phyloP scores from a whole-genome alignment of 78 protist genomes.

The Goniomonas avonlea region DNA sequence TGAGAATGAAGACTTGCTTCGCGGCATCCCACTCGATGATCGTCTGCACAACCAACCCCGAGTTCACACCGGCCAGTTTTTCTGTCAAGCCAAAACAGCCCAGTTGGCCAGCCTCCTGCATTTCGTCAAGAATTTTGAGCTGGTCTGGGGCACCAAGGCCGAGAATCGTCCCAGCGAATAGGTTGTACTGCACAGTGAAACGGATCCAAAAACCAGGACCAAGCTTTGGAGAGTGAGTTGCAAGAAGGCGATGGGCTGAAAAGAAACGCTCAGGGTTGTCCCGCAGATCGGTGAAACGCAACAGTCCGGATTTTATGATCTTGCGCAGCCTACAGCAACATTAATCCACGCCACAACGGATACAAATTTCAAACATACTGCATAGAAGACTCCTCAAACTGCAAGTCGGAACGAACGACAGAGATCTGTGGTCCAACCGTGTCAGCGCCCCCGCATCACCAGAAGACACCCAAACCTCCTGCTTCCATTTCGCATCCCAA shows the following conservation, averaged over 20 bases:
- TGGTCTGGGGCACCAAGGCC: slow-evolving; percentile 36
- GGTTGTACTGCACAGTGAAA: slow-evolving; percentile 32
- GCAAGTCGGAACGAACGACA: too few species aligned
- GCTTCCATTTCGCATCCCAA: too few species aligned
- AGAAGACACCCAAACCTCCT: too few species aligned
- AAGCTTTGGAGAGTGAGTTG: not conserved
- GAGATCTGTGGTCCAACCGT: too few species aligned
- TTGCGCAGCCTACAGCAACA: too few species aligned
- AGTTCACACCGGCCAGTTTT: slow-evolving; percentile 39
- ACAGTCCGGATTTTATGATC: slow-evolving; percentile 5
- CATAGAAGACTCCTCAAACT: too few species aligned
- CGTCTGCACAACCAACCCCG: slow-evolving; percentile 42
- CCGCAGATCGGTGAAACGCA: slow-evolving; percentile 33
- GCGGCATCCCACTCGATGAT: slow-evolving; percentile 3
- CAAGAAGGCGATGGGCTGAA: slow-evolving; percentile 41
- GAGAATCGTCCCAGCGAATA: slow-evolving; percentile 36
- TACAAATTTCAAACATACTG: too few species aligned
- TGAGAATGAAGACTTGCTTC: slow-evolving; percentile 10
- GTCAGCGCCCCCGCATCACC: too few species aligned
- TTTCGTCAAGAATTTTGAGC: slow-evolving; percentile 3
- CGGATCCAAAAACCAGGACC: slow-evolving; percentile 52
- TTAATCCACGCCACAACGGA: too few species aligned
- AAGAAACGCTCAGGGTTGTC: slow-evolving; percentile 40
- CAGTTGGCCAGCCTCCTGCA: slow-evolving; percentile 27
- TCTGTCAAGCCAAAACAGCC: slow-evolving; percentile 35